These are phyloP conservation scores for Rhododendron vialii DNA, from an alignment of 148 eudicot species.

Conservation along the genomic window DNA sequence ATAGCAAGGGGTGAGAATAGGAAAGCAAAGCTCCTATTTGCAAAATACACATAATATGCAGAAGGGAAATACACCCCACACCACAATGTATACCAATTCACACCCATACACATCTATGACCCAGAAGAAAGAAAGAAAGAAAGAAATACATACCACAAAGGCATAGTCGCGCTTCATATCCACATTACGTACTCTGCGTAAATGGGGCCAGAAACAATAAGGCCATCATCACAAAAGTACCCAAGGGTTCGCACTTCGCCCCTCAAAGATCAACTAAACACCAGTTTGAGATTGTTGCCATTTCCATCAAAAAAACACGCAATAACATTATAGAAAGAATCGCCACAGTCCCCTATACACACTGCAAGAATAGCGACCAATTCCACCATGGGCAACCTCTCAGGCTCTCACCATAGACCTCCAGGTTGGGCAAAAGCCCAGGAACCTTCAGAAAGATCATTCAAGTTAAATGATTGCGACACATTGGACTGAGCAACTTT, in stretches of 20 bases:
- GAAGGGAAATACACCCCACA: background rate
- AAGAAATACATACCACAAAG: conserved; percentile 58
- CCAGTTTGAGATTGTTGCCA: conserved; percentile 77
- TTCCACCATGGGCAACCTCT: conserved; percentile 82
- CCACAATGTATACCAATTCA: background rate
- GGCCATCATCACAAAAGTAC: conserved; percentile 76
- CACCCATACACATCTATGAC: background rate
- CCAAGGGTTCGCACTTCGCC: conserved; percentile 65
- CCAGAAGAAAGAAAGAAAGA: background rate
- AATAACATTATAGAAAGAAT: conserved; percentile 68
- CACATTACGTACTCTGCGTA: conserved; percentile 88
- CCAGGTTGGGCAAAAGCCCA: conserved; percentile 83
- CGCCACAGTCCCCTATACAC: conserved; percentile 73
- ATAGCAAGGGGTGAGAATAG: conserved; percentile 17
- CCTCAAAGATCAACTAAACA: conserved; percentile 78
- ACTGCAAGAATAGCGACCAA: conserved; percentile 69
- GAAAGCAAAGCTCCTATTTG: conserved; percentile 21
- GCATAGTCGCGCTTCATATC: conserved; percentile 86
- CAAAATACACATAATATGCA: conserved; percentile 1
- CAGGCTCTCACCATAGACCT: conserved; percentile 58
- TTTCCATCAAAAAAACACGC: conserved; percentile 67
- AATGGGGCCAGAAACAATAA: conserved; percentile 79
- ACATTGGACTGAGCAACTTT: conserved; percentile 39
- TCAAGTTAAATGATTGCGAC: conserved; percentile 55
- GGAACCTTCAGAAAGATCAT: conserved; percentile 83